These are phyloP conservation scores for Suhomyces wounanorum DNA, from an alignment of 1,139 yeast genomes.

Conservation along the genomic window DNA sequence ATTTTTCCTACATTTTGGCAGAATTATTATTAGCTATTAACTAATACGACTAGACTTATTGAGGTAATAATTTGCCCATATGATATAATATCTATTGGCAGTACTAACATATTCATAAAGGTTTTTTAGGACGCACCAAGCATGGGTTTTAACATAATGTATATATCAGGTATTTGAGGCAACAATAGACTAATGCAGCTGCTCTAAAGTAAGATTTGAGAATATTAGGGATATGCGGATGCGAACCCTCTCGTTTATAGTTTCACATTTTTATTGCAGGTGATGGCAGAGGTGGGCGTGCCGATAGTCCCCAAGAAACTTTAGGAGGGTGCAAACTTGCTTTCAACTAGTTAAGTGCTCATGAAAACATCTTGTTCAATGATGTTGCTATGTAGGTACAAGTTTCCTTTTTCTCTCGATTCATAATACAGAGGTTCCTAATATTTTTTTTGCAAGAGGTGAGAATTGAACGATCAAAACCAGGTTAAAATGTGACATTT, in stretches of 20 bases:
- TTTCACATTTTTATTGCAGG: neutral
- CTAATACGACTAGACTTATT: too few species aligned
- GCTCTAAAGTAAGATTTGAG: slow-evolving; percentile 3
- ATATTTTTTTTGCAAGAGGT: neutral
- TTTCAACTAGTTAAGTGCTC: neutral
- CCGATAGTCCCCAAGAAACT: neutral
- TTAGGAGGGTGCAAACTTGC: neutral
- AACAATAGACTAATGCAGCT: slow-evolving; percentile 3
- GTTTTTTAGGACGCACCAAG: too few species aligned
- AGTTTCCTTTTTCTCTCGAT: neutral
- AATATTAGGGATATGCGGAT: neutral
- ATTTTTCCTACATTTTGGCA: neutral
- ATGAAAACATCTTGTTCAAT: neutral
- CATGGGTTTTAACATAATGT: neutral
- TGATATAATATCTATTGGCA: too few species aligned
- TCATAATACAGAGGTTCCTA: neutral
- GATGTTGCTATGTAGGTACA: neutral
- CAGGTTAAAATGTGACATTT: neutral
- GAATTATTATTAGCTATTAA: neutral
- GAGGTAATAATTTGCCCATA: too few species aligned
- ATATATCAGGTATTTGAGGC: neutral
- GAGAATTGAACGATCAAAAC: neutral
- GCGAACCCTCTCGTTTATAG: neutral
- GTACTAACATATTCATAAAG: too few species aligned
- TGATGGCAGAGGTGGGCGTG: neutral